These are phyloP conservation scores for Phialocephala subalpina DNA, from an alignment of 2,329 filamentous ascomycete genomes.

Conservation along the genomic window DNA sequence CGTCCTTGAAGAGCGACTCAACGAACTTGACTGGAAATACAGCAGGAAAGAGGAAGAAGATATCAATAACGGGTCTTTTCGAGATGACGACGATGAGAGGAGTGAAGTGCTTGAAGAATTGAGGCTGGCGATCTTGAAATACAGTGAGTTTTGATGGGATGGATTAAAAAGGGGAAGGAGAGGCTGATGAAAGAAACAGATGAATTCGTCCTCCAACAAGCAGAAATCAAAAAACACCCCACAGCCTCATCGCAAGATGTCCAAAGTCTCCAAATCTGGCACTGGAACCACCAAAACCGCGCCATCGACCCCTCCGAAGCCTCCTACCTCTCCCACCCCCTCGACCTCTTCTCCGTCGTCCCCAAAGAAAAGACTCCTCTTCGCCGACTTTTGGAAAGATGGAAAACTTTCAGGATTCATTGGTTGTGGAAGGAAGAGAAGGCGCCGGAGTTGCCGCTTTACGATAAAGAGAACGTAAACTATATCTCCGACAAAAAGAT, in stretches of 20 bases:
- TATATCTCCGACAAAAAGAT: slow-evolving; percentile 31
- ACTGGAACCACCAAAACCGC: slow-evolving; percentile 22
- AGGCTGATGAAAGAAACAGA: slow-evolving; percentile 28
- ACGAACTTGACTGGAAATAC: slow-evolving; percentile 37
- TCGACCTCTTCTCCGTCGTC: slow-evolving; percentile 38
- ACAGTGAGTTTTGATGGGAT: slow-evolving; percentile 36
- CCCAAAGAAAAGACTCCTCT: slow-evolving; percentile 31
- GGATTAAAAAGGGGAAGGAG: background rate
- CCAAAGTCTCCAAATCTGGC: slow-evolving; percentile 30
- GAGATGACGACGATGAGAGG: slow-evolving; percentile 39
- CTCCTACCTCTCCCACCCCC: slow-evolving; percentile 25
- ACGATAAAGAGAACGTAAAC: slow-evolving; percentile 22
- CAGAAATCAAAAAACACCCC: slow-evolving; percentile 29
- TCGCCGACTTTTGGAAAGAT: slow-evolving; percentile 32
- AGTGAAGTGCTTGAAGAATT: slow-evolving; percentile 29
- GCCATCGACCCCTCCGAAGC: slow-evolving; percentile 30
- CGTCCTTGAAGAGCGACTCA: slow-evolving; percentile 43
- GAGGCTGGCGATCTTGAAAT: slow-evolving; percentile 31
- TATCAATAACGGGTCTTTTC: slow-evolving; percentile 42
- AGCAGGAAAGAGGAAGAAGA: slow-evolving; percentile 32
- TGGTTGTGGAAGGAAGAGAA: slow-evolving; percentile 23
- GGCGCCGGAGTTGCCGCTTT: slow-evolving; percentile 21
- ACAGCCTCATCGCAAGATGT: slow-evolving; percentile 36
- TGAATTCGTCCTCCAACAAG: slow-evolving; percentile 39
- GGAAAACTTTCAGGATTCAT: slow-evolving; percentile 20